Evolutionary conservation across 2,329 filamentous ascomycete species (phyloP), one percentile per base, ranked within the genome.

Genomic region (Penicillium sp.): DNA sequence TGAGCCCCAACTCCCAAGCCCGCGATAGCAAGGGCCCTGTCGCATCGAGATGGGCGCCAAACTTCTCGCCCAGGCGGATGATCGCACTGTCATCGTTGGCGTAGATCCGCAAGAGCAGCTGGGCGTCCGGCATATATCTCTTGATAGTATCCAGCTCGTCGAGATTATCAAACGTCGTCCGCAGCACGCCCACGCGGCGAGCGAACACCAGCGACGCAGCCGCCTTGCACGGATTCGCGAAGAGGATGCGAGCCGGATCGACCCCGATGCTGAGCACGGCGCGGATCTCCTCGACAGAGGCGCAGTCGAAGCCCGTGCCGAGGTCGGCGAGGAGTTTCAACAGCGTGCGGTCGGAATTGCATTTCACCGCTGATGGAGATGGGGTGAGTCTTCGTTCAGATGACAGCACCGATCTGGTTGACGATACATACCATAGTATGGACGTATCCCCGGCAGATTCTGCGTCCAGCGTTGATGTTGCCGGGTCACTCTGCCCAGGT

Each of bases 201-300:
- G 58, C 57, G 13, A 54, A 50, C 2, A 33, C 31, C 5, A 60
- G 21, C 2, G 47, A 41, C 1, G 53, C 44, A 5, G 46, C 41
- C 2, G 54, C 27, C 18, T 61, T 60, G 41, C 56, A 57, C 14
- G 58, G 58, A 19, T 59, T 53, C 5, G 58, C 57, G 33, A 57
- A 60, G 9, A 61, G 35, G 19, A 60, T 59, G 9, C 51, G 47
- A 7, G 31, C 31, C 7, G 54, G 54, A 25, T 58, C 48, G 3
- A 61, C 43, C 5, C 52, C 52, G 15, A 55, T 38, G 10, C 37
- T 37, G 4, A 56, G 42, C 13, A 61, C 48, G 3, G 33, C 27
- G 13, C 45, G 35, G 7, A 61, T 50, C 31, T 60, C 58, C 29
- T 50, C 46, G 4, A 46, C 42, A 0, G 58, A 61, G 2, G 59